A percentile compares a stretch with the other conserved stretches of the same genome.
These are phyloP conservation scores for Monosporascus sp. DNA, from an alignment of 2,329 filamentous ascomycete genomes.

Conservation along the genomic window DNA sequence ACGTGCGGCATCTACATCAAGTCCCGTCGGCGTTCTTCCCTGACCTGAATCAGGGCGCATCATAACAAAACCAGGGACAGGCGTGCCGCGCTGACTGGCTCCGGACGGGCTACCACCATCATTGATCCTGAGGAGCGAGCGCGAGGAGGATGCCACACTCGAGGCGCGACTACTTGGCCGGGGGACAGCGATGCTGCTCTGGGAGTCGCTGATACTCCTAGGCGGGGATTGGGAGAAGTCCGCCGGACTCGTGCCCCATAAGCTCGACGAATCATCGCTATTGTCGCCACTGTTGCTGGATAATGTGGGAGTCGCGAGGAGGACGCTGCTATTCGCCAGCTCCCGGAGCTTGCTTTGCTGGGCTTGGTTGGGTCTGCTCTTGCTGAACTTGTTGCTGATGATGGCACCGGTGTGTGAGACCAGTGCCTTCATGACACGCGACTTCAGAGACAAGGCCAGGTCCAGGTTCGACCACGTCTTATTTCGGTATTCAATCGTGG, in stretches of 20 bases:
- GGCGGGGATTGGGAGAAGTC: conserved; percentile 57
- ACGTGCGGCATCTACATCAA: conserved; percentile 20
- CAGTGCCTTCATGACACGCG: conserved; percentile 86
- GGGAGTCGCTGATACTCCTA: conserved; percentile 44
- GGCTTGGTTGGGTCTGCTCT: conserved; percentile 75
- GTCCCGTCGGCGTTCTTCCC: conserved; percentile 15
- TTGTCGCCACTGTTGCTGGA: conserved; percentile 39
- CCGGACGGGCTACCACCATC: conserved; percentile 15
- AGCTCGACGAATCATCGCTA: conserved; percentile 53
- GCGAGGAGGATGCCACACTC: conserved; percentile 39
- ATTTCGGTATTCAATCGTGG: conserved; percentile 91
- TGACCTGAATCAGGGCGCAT: conserved; percentile 25
- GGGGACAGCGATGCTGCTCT: conserved; percentile 41
- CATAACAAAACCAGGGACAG: conserved; percentile 26
- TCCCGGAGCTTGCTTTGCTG: conserved; percentile 77
- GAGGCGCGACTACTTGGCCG: conserved; percentile 47
- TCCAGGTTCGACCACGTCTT: conserved; percentile 99
- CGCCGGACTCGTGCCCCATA: conserved; percentile 48
- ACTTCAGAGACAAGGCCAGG: conserved; percentile 85
- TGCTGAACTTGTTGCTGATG: conserved; percentile 93
- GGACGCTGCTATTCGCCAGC: conserved; percentile 70
- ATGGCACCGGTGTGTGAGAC: conserved; percentile 96
- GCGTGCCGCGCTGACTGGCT: conserved; percentile 16
- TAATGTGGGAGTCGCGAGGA: conserved; percentile 44
- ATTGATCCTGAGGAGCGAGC: conserved; percentile 26